Evolutionary conservation across 2,329 filamentous ascomycete genomes (phyloP).

Genomic region (Clarireedia sp.): DNA sequence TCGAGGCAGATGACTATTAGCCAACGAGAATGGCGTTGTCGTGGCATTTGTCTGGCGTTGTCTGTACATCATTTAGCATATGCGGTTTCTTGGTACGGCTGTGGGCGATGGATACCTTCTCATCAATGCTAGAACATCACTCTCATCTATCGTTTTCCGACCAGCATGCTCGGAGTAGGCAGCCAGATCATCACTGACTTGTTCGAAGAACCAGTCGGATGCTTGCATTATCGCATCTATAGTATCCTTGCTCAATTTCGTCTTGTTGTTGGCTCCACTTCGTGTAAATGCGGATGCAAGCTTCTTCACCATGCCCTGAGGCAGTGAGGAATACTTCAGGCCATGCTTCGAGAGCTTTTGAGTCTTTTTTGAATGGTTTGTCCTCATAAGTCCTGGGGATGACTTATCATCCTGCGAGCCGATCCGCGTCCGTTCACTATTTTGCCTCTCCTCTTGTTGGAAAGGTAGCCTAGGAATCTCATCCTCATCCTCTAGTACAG

Average conservation of each 20-base stretch:
- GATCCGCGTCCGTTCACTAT: neutral
- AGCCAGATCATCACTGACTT: constrained; percentile 69
- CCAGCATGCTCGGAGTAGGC: constrained; percentile 76
- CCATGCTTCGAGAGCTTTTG: constrained; percentile 60
- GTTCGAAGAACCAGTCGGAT: constrained; percentile 88
- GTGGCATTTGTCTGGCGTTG: constrained; percentile 67
- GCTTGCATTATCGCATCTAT: constrained; percentile 69
- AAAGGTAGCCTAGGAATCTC: neutral
- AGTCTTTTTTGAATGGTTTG: constrained; percentile 32
- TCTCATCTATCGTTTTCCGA: constrained; percentile 78
- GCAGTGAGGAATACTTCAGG: constrained; percentile 67
- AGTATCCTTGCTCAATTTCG: constrained; percentile 65
- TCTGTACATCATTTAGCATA: constrained; percentile 42
- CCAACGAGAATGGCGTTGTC: constrained; percentile 77
- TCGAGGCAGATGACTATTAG: constrained; percentile 70
- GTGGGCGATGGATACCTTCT: constrained; percentile 51
- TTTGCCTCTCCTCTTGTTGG: neutral
- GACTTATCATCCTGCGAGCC: neutral
- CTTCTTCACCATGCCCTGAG: constrained; percentile 64
- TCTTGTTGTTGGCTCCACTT: constrained; percentile 55
- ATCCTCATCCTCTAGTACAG: neutral
- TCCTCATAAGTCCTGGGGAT: neutral
- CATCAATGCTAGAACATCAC: constrained; percentile 75
- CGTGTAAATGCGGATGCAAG: constrained; percentile 64
- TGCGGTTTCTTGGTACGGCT: neutral